Percentiles rank a stretch among this genome's conserved stretches.
phyloP scores from a whole-genome alignment of 768 basidiomycete genomes.

The Arthromyces matolae region DNA sequence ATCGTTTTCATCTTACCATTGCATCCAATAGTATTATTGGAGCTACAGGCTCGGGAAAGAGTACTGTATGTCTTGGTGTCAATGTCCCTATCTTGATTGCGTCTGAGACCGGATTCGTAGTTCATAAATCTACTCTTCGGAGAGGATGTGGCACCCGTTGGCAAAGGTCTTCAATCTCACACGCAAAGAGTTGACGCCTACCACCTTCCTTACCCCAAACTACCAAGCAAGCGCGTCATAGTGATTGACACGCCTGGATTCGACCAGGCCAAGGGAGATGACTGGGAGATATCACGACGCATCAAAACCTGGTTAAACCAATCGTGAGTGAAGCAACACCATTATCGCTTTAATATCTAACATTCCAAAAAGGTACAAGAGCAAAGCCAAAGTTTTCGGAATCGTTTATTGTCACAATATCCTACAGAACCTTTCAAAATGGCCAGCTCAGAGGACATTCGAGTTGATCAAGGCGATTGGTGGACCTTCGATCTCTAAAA shows the following conservation, averaged over 20 bases:
- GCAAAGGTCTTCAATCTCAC: not conserved
- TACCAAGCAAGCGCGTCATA: not conserved
- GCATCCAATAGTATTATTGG: not conserved
- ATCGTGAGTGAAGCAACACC: not conserved
- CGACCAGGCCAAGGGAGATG: not conserved
- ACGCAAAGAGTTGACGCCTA: not conserved
- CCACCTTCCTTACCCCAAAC: not conserved
- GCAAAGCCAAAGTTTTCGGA: not conserved
- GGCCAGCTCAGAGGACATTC: too few species aligned
- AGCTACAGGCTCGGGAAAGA: not conserved
- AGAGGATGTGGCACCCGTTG: not conserved
- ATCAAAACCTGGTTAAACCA: constrained; percentile 1
- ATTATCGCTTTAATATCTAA: not conserved
- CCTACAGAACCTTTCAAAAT: too few species aligned
- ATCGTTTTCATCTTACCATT: not conserved
- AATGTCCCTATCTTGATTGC: not conserved
- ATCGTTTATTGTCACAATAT: constrained; percentile 5
- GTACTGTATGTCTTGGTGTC: not conserved
- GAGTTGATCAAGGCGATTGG: too few species aligned
- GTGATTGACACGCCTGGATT: not conserved
- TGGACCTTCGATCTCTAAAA: too few species aligned
- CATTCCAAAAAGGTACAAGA: not conserved
- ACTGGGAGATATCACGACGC: not conserved
- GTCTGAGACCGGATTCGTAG: not conserved
- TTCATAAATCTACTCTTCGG: not conserved